These are phyloP conservation scores for Ceratobasidium sp. DNA, from an alignment of 1,284 basidiomycete genomes.

Conservation along the genomic window DNA sequence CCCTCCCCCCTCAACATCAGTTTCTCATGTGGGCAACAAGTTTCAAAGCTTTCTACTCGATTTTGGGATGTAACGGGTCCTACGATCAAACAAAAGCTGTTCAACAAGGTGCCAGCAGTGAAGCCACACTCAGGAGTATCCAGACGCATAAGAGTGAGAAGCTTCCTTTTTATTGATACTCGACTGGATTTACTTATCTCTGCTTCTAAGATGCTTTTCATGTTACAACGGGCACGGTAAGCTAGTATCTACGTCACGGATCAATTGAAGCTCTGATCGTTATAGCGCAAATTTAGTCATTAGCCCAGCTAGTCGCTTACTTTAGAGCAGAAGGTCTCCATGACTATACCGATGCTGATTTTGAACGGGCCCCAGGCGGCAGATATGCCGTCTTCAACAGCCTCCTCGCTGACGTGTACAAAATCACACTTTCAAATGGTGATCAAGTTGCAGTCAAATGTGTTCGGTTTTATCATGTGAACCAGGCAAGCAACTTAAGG, in stretches of 20 bases:
- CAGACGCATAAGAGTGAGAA: no score
- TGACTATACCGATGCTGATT: neutral
- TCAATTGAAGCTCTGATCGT: neutral
- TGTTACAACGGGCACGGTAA: neutral
- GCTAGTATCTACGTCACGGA: neutral
- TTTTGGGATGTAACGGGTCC: no score
- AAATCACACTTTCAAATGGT: neutral
- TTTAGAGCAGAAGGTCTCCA: neutral
- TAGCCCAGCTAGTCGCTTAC: neutral
- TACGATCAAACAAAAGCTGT: no score
- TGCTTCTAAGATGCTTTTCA: neutral
- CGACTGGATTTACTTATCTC: no score
- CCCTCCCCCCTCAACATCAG: no score
- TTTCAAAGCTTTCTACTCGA: no score
- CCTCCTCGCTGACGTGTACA: conserved; percentile 9
- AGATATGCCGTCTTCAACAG: no score
- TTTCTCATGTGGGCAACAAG: no score
- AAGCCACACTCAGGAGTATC: no score
- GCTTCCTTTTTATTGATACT: no score
- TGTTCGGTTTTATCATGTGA: neutral
- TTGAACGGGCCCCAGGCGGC: no score
- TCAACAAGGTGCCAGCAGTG: no score
- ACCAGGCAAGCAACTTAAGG: conserved; percentile 5
- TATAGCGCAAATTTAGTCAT: neutral
- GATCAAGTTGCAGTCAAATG: conserved; percentile 14